Evolutionary conservation across 73 alveolate genomes (phyloP).

Genomic region (Paramecium primaurelia): DNA sequence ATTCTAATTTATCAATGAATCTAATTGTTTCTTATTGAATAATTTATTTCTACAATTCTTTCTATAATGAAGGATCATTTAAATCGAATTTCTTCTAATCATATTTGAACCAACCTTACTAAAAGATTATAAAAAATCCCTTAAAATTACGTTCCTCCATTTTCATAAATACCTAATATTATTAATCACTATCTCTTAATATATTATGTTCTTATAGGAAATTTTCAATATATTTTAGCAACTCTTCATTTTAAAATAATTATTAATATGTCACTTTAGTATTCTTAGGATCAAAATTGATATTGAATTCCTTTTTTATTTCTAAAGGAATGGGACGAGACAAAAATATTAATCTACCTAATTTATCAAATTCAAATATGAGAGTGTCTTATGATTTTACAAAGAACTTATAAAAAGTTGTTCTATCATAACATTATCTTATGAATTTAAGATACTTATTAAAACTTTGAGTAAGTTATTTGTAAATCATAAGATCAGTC

Average conservation of each 20-base stretch:
- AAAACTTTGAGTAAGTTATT: background rate
- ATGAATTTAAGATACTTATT: background rate
- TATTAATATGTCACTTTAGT: background rate
- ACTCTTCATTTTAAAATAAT: background rate
- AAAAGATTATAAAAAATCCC: background rate
- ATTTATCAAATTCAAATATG: background rate
- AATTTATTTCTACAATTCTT: background rate
- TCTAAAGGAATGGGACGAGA: background rate
- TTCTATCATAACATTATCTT: background rate
- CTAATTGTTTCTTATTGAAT: background rate
- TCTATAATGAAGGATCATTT: background rate
- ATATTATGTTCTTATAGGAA: background rate
- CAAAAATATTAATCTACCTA: background rate
- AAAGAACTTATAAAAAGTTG: background rate
- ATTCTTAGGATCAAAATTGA: background rate
- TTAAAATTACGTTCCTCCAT: slow-evolving; percentile 14
- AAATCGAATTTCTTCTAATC: background rate
- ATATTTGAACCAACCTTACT: slow-evolving; percentile 1
- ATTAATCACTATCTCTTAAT: background rate
- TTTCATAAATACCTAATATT: slow-evolving; percentile 22
- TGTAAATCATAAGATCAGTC: background rate
- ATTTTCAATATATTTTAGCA: background rate
- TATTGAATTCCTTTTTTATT: background rate
- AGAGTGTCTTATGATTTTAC: background rate
- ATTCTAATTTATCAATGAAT: background rate